These are phyloP conservation scores for Xylaria multiplex DNA, from an alignment of 2,329 filamentous ascomycete species.

Conservation along the genomic window DNA sequence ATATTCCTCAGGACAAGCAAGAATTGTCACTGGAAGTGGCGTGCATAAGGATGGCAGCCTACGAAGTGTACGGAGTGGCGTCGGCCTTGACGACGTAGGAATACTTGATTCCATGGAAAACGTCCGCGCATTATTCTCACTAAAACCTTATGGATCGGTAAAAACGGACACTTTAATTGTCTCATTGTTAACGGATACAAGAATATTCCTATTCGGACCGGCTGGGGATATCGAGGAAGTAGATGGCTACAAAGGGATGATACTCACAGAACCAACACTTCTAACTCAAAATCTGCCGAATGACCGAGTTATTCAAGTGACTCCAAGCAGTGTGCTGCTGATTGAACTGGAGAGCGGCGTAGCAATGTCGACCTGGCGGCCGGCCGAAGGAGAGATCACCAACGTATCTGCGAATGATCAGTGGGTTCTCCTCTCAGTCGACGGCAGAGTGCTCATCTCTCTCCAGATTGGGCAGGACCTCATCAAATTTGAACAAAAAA, in stretches of 20 bases:
- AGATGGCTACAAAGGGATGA: constrained; percentile 76
- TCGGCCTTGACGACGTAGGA: constrained; percentile 88
- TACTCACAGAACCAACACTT: constrained; percentile 76
- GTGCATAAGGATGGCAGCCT: constrained; percentile 89
- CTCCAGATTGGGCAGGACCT: constrained; percentile 71
- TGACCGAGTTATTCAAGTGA: constrained; percentile 79
- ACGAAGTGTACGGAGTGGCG: constrained; percentile 90
- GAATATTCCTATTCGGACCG: constrained; percentile 79
- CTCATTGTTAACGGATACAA: constrained; percentile 84
- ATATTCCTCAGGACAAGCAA: constrained; percentile 93
- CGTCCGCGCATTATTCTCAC: constrained; percentile 76
- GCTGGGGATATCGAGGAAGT: constrained; percentile 88
- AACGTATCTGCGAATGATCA: constrained; percentile 78
- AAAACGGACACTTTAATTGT: constrained; percentile 78
- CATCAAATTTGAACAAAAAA: constrained; percentile 67
- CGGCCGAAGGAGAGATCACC: constrained; percentile 70
- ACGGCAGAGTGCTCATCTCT: constrained; percentile 77
- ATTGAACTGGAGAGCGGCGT: constrained; percentile 68
- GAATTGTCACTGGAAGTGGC: constrained; percentile 92
- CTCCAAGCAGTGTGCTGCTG: constrained; percentile 69
- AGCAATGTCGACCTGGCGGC: constrained; percentile 67
- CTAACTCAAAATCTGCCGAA: constrained; percentile 72
- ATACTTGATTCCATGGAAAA: constrained; percentile 81
- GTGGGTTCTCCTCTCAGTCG: constrained; percentile 77
- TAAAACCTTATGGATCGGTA: constrained; percentile 62